Evolutionary conservation across 495 filamentous ascomycete species (phyloP), one percentile per base, ranked within the genome.

Genomic region (Rhypophila decipiens): DNA sequence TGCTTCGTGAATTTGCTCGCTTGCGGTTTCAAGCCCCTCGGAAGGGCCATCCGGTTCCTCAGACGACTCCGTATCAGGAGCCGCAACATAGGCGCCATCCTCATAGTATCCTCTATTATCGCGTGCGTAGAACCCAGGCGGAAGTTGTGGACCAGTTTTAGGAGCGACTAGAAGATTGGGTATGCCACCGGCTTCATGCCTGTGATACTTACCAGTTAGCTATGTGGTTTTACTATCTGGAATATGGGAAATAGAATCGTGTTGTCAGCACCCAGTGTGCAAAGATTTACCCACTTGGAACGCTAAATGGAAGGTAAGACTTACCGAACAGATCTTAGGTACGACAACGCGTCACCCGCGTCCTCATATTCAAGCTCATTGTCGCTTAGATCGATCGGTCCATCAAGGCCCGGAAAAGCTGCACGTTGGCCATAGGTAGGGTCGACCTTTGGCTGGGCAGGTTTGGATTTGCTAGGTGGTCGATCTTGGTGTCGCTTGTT

Each of bases 251-350:
- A 21, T 33, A 50, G 41, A 49, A 46, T 37, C n/a, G 20, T 50
- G 42, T 40, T 60, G 19, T 68, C 64, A 66, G 64, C 55, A 54
- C 52, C 46, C 58, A 43, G 24, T 50, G 51, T 47, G 42, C 47
- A 29, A 39, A 38, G 33, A 20, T 36, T 38, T 23, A n/a, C n/a
- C n/a, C 27, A 36, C 62, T 45, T 37, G 42, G 29, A 43, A 20
- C 48, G 44, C 41, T 24, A 39, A 44, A 35, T 43, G 37, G 44
- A 46, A 52, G 35, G 10, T 5, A 36, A 22, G 53, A 57, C 84
- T 76, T 74, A 94, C 88, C 87, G 77, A 42, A 95, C 88, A 69
- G 86, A 82, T 60, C 75, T 77, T 19, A 95, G 67, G 66, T 95
- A 95, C 44, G 79, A 77, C 22, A 93, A 41, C 3, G 85, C 88